Evolutionary conservation across 306 rosid genomes (phyloP), one percentile per base, ranked within the genome.

Genomic region (Leucaena leucocephala): DNA sequence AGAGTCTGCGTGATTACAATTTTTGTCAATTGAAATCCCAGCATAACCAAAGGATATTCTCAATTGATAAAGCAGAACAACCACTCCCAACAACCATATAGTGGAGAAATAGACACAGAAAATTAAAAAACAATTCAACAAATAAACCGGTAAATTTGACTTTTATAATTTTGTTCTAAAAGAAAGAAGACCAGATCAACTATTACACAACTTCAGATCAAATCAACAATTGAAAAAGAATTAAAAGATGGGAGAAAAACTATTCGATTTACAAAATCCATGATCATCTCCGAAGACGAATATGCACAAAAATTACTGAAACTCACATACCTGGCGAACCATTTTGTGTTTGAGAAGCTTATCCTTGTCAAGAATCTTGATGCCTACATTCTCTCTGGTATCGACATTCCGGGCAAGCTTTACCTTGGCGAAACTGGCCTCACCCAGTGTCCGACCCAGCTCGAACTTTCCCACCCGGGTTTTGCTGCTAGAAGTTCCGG

Each of bases 271-370:
- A 43, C 27, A 22, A 8, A 27, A 46, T 21, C 74, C 36, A 69
- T 27, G 58, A 69, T 44, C 17, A 69, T 7, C 10, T 69, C 74
- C 1, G 3, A 14, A 27, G 21, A 45, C 8, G 34, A 45, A 45
- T 4, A 6, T 44, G 5, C 39, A 22, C 8, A 33, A 21, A 62
- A 16, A n/a, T 22, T 1, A 38, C 48, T 3, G 14, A 40, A 38
- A 27, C 0, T 3, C 21, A 48, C 17, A 15, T 55, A 90, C 94
- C 93, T 92, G 97, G 75, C 80, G 86, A 65, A 92, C 72, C 93
- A 92, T 92, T 87, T 90, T 90, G 87, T 92, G 92, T 90, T 87
- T 90, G 80, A 92, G 87, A 74, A 92, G 8, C 38, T 88, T 85
- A 48, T 92, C 97, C 45, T 90, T 93, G 76, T 93, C 89, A 15